Conservation (phyloP, 805 yeast genomes). For the Lachancea nothofagi region DNA sequence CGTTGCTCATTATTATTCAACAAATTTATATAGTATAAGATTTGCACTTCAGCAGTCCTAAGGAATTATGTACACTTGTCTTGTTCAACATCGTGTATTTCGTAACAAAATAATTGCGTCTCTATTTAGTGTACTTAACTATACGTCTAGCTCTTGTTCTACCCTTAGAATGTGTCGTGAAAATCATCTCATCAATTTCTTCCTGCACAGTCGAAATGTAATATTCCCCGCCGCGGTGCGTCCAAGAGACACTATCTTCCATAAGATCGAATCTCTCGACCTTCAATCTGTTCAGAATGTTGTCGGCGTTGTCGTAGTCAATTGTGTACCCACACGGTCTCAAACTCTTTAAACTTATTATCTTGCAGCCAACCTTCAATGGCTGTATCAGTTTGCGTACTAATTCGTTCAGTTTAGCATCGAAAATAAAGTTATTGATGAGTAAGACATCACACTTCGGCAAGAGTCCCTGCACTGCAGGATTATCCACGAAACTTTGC, state of each 20-base stretch:
- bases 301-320: slow-evolving; percentile 44
- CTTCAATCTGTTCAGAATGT: slow-evolving; percentile 57
- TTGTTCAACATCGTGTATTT: no score
- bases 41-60: no score
- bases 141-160: slow-evolving; percentile 19
- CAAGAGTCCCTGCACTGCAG: slow-evolving; percentile 47
- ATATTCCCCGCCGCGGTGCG: slow-evolving; percentile 68
- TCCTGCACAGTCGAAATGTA: slow-evolving; percentile 65
- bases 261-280: slow-evolving; percentile 62
- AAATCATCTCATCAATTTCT: slow-evolving; percentile 32
- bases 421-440: slow-evolving; percentile 80
- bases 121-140: slow-evolving; percentile 24
- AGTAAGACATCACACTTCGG: slow-evolving; percentile 64
- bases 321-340: slow-evolving; percentile 70
- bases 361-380: slow-evolving; percentile 66
- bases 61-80: no score
- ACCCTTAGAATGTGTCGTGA: slow-evolving; percentile 22
- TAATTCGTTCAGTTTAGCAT: slow-evolving; percentile 60
- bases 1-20: no score
- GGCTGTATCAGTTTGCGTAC: slow-evolving; percentile 62
- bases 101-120: background rate
- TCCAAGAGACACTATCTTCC: slow-evolving; percentile 82
- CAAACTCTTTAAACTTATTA: slow-evolving; percentile 73
- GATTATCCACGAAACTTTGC: slow-evolving; percentile 68
- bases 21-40: background rate